These are phyloP conservation scores for Pholiota molesta DNA, from an alignment of 768 basidiomycete genomes.

Conservation along the genomic window DNA sequence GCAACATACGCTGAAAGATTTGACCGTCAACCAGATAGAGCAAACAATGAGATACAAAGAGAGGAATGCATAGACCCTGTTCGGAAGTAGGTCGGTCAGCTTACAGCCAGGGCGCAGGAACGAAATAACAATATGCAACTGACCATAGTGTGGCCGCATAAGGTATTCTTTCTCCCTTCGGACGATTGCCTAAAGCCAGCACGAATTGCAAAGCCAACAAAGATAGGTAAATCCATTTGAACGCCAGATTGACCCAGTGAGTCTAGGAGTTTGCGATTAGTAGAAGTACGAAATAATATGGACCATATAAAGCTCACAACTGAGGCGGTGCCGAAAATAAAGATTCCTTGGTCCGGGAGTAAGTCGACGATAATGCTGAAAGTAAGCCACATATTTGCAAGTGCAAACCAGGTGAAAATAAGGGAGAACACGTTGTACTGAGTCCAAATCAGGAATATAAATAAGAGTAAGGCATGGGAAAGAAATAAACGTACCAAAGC, in stretches of 20 bases:
- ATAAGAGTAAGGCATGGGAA: not conserved
- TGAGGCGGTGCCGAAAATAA: conserved; percentile 71
- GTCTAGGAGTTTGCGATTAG: conserved; percentile 50
- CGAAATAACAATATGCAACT: conserved; percentile 18
- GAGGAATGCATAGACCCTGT: conserved; percentile 84
- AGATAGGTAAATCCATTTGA: conserved; percentile 87
- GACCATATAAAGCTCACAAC: conserved; percentile 52
- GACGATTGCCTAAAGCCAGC: conserved; percentile 73
- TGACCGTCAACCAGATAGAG: conserved; percentile 81
- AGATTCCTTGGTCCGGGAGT: conserved; percentile 54
- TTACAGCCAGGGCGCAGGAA: not conserved
- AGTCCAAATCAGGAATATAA: not conserved
- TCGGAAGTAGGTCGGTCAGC: not conserved
- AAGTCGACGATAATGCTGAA: conserved; percentile 95
- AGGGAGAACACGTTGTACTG: conserved; percentile 87
- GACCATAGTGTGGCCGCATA: conserved; percentile 79
- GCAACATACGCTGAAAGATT: conserved; percentile 69
- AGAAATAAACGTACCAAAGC: conserved; percentile 62
- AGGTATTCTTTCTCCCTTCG: conserved; percentile 82
- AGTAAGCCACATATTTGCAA: conserved; percentile 94
- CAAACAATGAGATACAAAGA: conserved; percentile 85
- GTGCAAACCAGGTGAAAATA: conserved; percentile 90
- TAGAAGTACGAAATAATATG: not conserved
- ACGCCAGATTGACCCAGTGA: conserved; percentile 80
- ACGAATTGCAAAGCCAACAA: conserved; percentile 79